Evolutionary conservation across 768 basidiomycete species (phyloP), one percentile per base, ranked within the genome.

Genomic region (Rhodotorula taiwanensis): DNA sequence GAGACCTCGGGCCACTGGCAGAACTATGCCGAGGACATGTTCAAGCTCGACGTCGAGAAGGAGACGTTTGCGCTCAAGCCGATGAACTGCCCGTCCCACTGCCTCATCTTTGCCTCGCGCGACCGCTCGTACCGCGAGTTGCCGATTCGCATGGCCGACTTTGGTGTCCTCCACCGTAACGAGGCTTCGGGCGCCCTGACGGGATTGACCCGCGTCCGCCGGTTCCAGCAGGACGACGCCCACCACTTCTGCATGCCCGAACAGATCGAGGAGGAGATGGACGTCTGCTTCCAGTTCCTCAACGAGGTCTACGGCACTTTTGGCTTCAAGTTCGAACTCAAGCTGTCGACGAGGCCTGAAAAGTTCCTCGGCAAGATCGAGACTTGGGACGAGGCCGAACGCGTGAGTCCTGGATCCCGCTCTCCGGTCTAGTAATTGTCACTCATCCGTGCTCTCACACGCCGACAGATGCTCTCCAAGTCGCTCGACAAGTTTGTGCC

Each of bases 1-100:
- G 86, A 98, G 78, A 91, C 88, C 2, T 97, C 94, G 0, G 95
- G 95, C 4, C 95, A 97, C 75, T 95, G 88, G 94, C 83, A 89
- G 72, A 94, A 98, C 75, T 99, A 97, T 80, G 85, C 87, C 75
- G 93, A 98, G 57, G 92, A 90, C 77, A 99, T 99, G 95, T 99
- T 98, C 79, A 76, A 81, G 49, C 84, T 98, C 61, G 88, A 93
- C 60, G 78, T 97, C 60, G 95, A 99, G 77, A 97, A 98, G 79
- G 92, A 97, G 78, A 83, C 83, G 73, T 99, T 90, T 84, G 94
- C 82, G 1, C 81, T 98, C 62, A 72, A 73, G 78, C 95, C 95
- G 25, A 99, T 99, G 95, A 99, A 99, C 77, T 98, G 95, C 70
- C 79, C 95, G 0, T 93, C 93, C 9, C 95, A 98, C 75, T 92